These are phyloP conservation scores for Yueomyces sp. DNA, from an alignment of 805 yeast species.

Conservation along the genomic window DNA sequence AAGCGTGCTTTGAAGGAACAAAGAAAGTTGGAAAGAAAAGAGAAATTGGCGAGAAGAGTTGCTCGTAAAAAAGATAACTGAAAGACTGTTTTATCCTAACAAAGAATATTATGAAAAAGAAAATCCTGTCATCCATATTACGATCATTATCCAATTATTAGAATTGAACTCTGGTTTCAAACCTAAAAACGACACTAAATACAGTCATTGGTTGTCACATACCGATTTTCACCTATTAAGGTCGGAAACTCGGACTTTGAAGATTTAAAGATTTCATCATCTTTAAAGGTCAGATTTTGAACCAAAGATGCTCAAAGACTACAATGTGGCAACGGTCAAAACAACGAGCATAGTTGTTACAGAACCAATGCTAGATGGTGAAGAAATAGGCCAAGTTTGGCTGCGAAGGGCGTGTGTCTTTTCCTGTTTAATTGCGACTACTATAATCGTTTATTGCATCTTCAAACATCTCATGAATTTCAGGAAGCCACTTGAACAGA, in stretches of 20 bases:
- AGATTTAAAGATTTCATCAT: too few relatives aligned
- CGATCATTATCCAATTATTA: too few relatives aligned
- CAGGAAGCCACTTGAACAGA: slow-evolving; percentile 78
- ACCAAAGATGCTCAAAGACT: too few relatives aligned
- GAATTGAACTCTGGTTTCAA: too few relatives aligned
- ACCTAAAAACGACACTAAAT: too few relatives aligned
- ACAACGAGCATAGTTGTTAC: slow-evolving; percentile 1
- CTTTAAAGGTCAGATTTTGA: too few relatives aligned
- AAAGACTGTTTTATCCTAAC: too few relatives aligned
- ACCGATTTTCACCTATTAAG: too few relatives aligned
- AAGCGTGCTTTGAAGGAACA: slow-evolving; percentile 21
- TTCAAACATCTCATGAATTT: slow-evolving; percentile 52
- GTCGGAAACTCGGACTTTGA: too few relatives aligned
- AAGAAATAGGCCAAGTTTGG: slow-evolving; percentile 10
- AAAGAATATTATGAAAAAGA: too few relatives aligned
- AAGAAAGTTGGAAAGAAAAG: slow-evolving; percentile 25
- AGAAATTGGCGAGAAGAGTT: slow-evolving; percentile 17
- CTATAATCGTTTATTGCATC: slow-evolving; percentile 34
- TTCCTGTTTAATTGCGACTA: slow-evolving; percentile 21
- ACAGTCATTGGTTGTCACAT: too few relatives aligned
- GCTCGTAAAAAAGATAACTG: slow-evolving; percentile 7
- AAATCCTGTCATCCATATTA: too few relatives aligned
- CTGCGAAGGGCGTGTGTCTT: slow-evolving; percentile 14
- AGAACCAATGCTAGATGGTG: not conserved
- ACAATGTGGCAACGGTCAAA: not conserved